Percentiles rank a stretch among this genome's conserved stretches.
These are phyloP conservation scores for Phaeomoniella chlamydospora DNA, from an alignment of 2,329 filamentous ascomycete genomes.

Conservation along the genomic window DNA sequence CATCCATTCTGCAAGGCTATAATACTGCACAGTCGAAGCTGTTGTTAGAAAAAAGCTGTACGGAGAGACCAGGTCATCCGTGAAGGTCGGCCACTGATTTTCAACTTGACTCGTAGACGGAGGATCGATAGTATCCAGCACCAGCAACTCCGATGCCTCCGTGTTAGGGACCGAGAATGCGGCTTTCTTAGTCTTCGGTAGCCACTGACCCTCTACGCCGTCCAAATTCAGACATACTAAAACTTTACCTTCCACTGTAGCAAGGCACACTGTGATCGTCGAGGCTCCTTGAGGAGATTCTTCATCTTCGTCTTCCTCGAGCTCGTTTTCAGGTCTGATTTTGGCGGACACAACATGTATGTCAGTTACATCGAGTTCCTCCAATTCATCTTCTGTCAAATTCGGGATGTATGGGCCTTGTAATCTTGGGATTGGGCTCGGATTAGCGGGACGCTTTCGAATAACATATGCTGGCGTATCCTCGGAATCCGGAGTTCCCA, in stretches of 20 bases:
- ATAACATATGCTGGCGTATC: constrained; percentile 31
- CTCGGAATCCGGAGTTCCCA: constrained; percentile 12
- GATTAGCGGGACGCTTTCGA: constrained; percentile 38
- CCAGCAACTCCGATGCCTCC: constrained; percentile 25
- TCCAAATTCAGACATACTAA: constrained; percentile 47
- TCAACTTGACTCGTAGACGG: constrained; percentile 9
- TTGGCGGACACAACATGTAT: constrained; percentile 41
- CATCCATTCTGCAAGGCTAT: constrained; percentile 44
- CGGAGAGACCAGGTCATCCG: constrained; percentile 36
- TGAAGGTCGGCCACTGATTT: constrained; percentile 37
- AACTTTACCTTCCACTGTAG: constrained; percentile 39
- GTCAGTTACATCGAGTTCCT: constrained; percentile 44
- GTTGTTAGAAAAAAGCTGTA: constrained; percentile 47
- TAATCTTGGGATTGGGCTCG: constrained; percentile 41
- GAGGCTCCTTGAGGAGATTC: constrained; percentile 36
- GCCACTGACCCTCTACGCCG: constrained; percentile 48
- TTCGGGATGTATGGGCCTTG: constrained; percentile 47
- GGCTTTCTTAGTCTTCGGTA: constrained; percentile 31
- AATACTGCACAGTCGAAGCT: constrained; percentile 34
- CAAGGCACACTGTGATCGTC: constrained; percentile 41
- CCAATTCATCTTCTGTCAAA: constrained; percentile 32
- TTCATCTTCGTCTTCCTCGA: constrained; percentile 33
- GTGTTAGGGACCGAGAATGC: constrained; percentile 24
- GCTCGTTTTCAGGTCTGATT: constrained; percentile 27
- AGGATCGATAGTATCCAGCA: constrained; percentile 27